A percentile compares a stretch with the other conserved stretches of the same genome.
phyloP scores from a whole-genome alignment of 345 rosid species.

The Physaria fendleri region DNA sequence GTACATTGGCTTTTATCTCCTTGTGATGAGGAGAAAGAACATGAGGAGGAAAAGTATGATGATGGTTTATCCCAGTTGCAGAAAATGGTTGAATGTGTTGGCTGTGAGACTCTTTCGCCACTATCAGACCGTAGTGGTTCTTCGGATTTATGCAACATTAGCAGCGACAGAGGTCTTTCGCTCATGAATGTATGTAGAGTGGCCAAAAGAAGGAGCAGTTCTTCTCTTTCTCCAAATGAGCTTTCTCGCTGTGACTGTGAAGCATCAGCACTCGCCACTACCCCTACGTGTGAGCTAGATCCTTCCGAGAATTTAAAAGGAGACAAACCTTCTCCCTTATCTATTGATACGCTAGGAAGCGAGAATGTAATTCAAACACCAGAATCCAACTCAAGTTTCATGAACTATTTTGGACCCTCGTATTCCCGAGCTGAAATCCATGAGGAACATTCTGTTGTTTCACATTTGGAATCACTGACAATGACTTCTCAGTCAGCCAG shows the following conservation, averaged over 20 bases:
- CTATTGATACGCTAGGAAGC: slow-evolving; percentile 40
- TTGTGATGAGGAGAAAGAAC: slow-evolving; percentile 44
- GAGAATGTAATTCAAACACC: slow-evolving; percentile 75
- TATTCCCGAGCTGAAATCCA: slow-evolving; percentile 21
- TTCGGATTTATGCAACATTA: slow-evolving; percentile 37
- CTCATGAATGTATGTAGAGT: not conserved
- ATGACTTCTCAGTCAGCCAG: slow-evolving; percentile 34
- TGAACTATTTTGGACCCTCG: slow-evolving; percentile 16
- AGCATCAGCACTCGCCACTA: slow-evolving; percentile 30
- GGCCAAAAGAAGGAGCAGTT: slow-evolving; percentile 30
- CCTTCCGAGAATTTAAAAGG: slow-evolving; percentile 33
- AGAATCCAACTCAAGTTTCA: slow-evolving; percentile 47
- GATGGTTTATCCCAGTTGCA: slow-evolving; percentile 17
- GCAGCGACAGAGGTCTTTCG: slow-evolving; percentile 25
- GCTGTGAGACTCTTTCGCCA: slow-evolving; percentile 42
- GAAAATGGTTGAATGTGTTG: slow-evolving; percentile 27
- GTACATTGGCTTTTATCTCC: slow-evolving; percentile 89
- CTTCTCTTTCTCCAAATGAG: slow-evolving; percentile 40
- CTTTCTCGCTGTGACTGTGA: slow-evolving; percentile 18
- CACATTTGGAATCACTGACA: slow-evolving; percentile 33
- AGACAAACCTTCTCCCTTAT: slow-evolving; percentile 37
- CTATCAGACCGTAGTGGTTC: slow-evolving; percentile 26
- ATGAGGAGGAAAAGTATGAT: slow-evolving; percentile 32
- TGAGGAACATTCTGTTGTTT: slow-evolving; percentile 25
- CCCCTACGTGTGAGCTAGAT: slow-evolving; percentile 26